Evolutionary conservation across 2,329 filamentous ascomycete species (phyloP), one percentile per base, ranked within the genome.

Genomic region (Aspergillus fumigatiaffinis): DNA sequence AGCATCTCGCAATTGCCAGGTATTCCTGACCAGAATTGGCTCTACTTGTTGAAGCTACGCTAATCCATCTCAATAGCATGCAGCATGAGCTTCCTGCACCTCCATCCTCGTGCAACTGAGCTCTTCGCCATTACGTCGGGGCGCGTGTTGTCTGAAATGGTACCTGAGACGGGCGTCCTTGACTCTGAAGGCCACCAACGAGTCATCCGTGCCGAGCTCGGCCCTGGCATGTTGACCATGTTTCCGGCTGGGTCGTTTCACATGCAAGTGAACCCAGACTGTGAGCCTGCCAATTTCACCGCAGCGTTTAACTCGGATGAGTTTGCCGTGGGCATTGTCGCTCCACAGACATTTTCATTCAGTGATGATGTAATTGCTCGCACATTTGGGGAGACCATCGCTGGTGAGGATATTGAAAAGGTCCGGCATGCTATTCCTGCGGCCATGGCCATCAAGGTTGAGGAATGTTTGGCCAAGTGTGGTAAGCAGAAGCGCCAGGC

Each of bases 231-330:
- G 56, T 52, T 67, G 46, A 68, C 66, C 1, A 53, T 68, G 29
- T 68, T 60, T 50, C 66, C 64, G n/a, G 63, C 61, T 5, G 64
- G 66, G 0, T 67, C 61, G 25, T 68, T 68, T 44, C 65, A 68
- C 51, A 65, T 64, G 41, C 65, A 67, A 56, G 60, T 68, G 50
- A 67, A 68, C 44, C 66, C 64, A 17, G 61, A 68, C 35, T 68
- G 66, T 41, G 61, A 63, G 54, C 52, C 65, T 1, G 65, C 66
- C 26, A 63, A 60, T 28, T 68, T 66, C 42, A 55, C 65, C 23
- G 66, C 65, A 7, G 62, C 65, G 1, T 65, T 68, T n/a, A 66
- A 38, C 0, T 54, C 55, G 0, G 66, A 67, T 10, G 64, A 68
- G 47, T 64, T 63, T 54, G 61, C 65, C 0, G 59, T 65, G 35